Percentiles rank a stretch among this genome's conserved stretches.
Conservation (phyloP, 345 rosid genomes). For the Brassica juncea region DNA sequence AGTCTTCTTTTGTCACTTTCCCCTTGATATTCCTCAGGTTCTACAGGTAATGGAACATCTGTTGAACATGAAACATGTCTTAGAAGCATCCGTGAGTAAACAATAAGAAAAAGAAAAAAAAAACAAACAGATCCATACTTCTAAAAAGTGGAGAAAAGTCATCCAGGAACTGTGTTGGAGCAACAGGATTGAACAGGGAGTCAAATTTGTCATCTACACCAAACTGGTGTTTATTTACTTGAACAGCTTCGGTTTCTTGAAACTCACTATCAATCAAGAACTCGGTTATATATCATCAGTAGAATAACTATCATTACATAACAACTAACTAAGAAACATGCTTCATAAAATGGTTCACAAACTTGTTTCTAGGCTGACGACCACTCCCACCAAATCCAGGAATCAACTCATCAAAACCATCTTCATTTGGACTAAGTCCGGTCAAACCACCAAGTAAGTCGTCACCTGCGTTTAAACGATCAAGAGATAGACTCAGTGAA, state of each 20-base stretch:
- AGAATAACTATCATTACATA: neutral
- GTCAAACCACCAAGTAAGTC: constrained; percentile 54
- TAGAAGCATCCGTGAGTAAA: no score
- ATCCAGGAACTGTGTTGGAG: neutral
- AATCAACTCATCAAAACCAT: constrained; percentile 59
- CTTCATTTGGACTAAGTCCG: constrained; percentile 21
- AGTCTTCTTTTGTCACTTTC: neutral
- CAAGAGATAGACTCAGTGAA: neutral
- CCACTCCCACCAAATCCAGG: constrained; percentile 64
- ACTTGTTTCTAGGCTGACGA: constrained; percentile 46
- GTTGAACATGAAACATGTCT: neutral
- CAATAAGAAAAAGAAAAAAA: no score
- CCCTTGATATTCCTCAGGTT: neutral
- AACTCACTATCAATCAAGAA: neutral
- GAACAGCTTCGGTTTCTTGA: neutral
- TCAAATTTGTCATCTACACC: neutral
- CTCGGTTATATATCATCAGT: neutral
- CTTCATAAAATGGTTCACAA: constrained; percentile 10
- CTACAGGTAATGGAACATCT: neutral
- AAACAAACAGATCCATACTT: neutral
- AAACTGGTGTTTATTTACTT: neutral
- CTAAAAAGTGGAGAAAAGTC: neutral
- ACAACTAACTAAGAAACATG: neutral
- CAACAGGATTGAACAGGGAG: neutral
- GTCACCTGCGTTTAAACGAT: constrained; percentile 15